Evolutionary conservation across 2,329 filamentous ascomycete species (phyloP).

Genomic region (Dactylellina sp.): DNA sequence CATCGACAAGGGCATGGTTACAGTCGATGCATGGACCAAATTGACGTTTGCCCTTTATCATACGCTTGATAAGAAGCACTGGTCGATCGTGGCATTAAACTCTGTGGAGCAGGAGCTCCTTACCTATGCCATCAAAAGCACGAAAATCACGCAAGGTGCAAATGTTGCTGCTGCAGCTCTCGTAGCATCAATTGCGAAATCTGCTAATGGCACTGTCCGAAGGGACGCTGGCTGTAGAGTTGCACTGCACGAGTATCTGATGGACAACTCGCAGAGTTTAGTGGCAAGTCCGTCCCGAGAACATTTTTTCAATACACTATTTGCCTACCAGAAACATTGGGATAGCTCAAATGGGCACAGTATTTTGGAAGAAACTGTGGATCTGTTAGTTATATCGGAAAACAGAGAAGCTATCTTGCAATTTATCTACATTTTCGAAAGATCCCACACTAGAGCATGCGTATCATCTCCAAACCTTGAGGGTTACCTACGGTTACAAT

Average conservation of each 20-base stretch:
- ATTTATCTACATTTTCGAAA: conserved; percentile 55
- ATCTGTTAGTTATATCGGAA: conserved; percentile 44
- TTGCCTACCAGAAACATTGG: conserved; percentile 53
- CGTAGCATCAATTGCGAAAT: conserved; percentile 38
- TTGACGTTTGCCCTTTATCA: conserved; percentile 42
- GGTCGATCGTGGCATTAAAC: conserved; percentile 35
- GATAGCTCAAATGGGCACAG: conserved; percentile 41
- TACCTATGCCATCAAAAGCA: conserved; percentile 24
- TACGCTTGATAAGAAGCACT: conserved; percentile 51
- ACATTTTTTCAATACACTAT: conserved; percentile 52
- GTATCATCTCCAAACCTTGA: conserved; percentile 47
- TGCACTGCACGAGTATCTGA: conserved; percentile 67
- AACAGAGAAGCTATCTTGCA: conserved; percentile 50
- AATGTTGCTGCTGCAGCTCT: conserved; percentile 49
- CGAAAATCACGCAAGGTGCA: conserved; percentile 29
- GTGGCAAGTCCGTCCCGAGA: conserved; percentile 51
- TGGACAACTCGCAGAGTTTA: conserved; percentile 62
- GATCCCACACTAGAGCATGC: conserved; percentile 41
- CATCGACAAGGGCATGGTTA: conserved; percentile 28
- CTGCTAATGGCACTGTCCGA: conserved; percentile 49
- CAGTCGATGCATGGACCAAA: conserved; percentile 36
- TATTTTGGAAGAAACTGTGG: conserved; percentile 48
- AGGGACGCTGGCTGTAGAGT: conserved; percentile 41
- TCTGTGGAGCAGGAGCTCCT: conserved; percentile 39
- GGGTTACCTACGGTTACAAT: conserved; percentile 45